Base-by-base conservation (phyloP, 177 flowering plant species). In the Tripterygium wilfordii region DNA sequence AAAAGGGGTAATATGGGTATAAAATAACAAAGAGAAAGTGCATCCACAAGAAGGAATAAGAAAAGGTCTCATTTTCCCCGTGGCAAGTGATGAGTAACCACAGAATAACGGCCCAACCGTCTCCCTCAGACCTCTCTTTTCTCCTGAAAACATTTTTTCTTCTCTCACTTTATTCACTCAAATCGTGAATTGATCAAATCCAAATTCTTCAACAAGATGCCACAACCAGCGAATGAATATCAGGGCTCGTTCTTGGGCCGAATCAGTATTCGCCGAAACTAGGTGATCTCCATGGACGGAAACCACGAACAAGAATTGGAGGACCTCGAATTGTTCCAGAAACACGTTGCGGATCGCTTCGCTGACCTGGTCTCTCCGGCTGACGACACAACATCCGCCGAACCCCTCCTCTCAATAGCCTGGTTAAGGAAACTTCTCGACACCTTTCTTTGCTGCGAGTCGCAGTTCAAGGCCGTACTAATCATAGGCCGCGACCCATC, bases 361-460 rank as follows among this genome's bases (percentile, higher is more conserved):
- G 18, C 73, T 30, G 75, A 75, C 8, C 83, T 91, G 47, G 46
- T 76, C 10, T 38, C 57, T 2, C 5, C 48, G 35, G 51, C 38
- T 4, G 58, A 40, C 36, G 9, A 35, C 46, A 7, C 54, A n/a
- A 14, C 42, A 13, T 0, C 61, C 18, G 9, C 49, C 37, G 75
- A 58, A 1, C 31, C 68, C 15, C 32, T 80, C 22, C 75, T 90
- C 15, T 85, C 97, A 21, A 67, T 90, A 20, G 53, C 80, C 0
- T 88, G 95, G 91, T 67, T 83, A 10, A 62, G 82, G 10, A 76
- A 71, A 54, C 82, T 87, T n/a, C 77, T 87, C 31, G 85, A 88
- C 45, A 59, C 41, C 4, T 79, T 73, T 54, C 71, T 85, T 30
- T 81, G 79, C 42, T 87, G 94, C 44, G 90, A 84, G 44, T 79